phyloP scores from a whole-genome alignment of 163 green algal genomes.

The Scenedesmus sp. region DNA sequence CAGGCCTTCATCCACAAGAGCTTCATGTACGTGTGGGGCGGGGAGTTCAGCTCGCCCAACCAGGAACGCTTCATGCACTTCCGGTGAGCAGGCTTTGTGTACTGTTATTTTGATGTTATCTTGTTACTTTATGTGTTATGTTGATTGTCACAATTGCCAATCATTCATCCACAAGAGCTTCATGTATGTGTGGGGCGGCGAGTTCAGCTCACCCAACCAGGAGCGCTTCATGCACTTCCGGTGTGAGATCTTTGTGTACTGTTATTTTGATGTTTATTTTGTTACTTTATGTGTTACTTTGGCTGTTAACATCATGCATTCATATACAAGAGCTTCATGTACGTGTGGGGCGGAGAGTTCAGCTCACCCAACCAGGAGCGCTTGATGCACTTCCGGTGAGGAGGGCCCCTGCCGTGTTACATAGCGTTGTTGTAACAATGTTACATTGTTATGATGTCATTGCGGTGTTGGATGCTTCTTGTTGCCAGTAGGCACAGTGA shows the following conservation, averaged over 20 bases:
- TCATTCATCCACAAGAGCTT: constrained; percentile 74
- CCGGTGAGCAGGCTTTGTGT: constrained; percentile 55
- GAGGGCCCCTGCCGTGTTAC: neutral
- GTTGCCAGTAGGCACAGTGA: too few species aligned
- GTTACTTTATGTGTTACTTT: too few species aligned
- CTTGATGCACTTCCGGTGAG: constrained; percentile 75
- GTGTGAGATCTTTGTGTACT: neutral
- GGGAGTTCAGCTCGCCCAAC: constrained; percentile 97
- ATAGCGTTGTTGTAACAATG: neutral
- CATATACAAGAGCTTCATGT: constrained; percentile 81
- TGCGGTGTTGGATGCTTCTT: neutral
- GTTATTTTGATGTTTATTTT: neutral
- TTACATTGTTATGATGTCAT: neutral
- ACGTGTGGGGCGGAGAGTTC: constrained; percentile 97
- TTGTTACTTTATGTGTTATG: neutral
- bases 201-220: constrained; percentile 96
- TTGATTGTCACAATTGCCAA: neutral
- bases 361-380: constrained; percentile 92
- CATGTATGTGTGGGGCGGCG: constrained; percentile 95
- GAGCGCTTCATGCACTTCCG: constrained; percentile 82
- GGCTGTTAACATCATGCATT: constrained; percentile 40
- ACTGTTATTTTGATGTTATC: neutral
- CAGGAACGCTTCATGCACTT: constrained; percentile 92
- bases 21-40: constrained; percentile 95
- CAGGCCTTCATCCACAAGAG: constrained; percentile 84